phyloP scores from a whole-genome alignment of 2,329 filamentous ascomycete genomes.

The Phyllosticta citribraziliensis region DNA sequence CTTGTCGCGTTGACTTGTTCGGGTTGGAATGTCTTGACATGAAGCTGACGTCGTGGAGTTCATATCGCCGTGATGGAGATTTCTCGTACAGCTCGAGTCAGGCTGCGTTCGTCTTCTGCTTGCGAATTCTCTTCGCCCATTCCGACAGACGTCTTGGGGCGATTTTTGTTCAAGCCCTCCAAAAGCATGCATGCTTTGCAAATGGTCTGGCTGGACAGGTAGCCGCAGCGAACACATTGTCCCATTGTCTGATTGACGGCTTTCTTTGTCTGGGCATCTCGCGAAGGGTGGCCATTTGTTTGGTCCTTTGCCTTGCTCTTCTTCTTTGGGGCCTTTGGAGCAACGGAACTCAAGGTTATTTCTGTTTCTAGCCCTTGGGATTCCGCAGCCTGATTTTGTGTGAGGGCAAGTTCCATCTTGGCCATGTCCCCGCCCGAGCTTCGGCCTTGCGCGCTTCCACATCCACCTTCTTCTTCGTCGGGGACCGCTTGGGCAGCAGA shows the following conservation, averaged over 20 bases:
- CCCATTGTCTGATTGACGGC: constrained; percentile 63
- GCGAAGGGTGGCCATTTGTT: constrained; percentile 12
- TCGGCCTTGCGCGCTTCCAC: constrained; percentile 60
- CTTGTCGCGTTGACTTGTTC: neutral
- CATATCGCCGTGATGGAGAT: constrained; percentile 4
- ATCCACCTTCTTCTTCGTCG: constrained; percentile 59
- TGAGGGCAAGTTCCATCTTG: constrained; percentile 65
- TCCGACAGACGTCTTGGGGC: constrained; percentile 32
- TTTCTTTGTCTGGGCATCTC: constrained; percentile 19
- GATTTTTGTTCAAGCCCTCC: constrained; percentile 76
- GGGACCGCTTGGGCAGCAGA: constrained; percentile 28
- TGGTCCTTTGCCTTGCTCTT: constrained; percentile 15
- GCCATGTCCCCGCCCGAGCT: constrained; percentile 68
- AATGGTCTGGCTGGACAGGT: constrained; percentile 86
- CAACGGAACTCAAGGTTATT: constrained; percentile 5
- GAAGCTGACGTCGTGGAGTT: neutral
- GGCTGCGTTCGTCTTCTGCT: neutral
- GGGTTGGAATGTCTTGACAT: neutral
- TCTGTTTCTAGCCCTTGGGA: constrained; percentile 28
- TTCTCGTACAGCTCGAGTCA: neutral
- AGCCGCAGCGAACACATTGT: constrained; percentile 79
- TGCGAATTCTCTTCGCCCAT: constrained; percentile 10
- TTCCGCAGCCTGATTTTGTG: constrained; percentile 48
- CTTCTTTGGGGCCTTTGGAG: constrained; percentile 9
- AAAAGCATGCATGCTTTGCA: constrained; percentile 91